Conservation (phyloP, 768 basidiomycete genomes). For the Astraeus odoratus region DNA sequence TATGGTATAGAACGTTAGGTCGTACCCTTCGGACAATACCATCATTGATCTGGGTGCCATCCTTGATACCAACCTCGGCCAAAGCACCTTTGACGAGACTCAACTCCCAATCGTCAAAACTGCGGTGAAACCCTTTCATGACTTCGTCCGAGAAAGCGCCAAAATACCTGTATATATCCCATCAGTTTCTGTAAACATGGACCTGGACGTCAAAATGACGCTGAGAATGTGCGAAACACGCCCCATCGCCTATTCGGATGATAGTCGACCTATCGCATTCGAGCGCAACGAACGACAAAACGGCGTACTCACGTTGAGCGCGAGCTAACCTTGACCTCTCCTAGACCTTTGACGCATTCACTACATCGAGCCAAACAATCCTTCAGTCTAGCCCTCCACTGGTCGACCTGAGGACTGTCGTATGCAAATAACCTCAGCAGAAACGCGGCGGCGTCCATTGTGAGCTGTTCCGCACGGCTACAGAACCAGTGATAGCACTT, state of each 20-base stretch:
- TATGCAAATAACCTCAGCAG: constrained; percentile 81
- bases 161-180: constrained; percentile 52
- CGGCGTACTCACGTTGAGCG: constrained; percentile 59
- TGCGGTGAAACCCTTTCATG: constrained; percentile 50
- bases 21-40: constrained; percentile 36
- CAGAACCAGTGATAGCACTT: constrained; percentile 77
- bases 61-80: constrained; percentile 21
- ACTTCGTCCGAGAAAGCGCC: constrained; percentile 50
- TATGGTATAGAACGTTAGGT: constrained; percentile 51
- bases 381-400: constrained; percentile 56
- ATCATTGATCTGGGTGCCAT: constrained; percentile 7
- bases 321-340: constrained; percentile 57
- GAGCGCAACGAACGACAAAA: neutral
- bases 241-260: constrained; percentile 1
- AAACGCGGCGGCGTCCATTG: constrained; percentile 68
- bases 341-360: constrained; percentile 62
- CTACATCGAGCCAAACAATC: constrained; percentile 56
- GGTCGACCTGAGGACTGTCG: constrained; percentile 44
- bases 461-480: constrained; percentile 45
- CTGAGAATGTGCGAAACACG: constrained; percentile 8
- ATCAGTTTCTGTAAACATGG: constrained; percentile 9
- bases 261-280: neutral
- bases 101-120: constrained; percentile 64
- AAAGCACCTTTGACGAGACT: constrained; percentile 44
- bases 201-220: constrained; percentile 2